Evolutionary conservation across 345 rosid species (phyloP), one percentile per base, ranked within the genome.

Genomic region (Euphorbia lathyris): DNA sequence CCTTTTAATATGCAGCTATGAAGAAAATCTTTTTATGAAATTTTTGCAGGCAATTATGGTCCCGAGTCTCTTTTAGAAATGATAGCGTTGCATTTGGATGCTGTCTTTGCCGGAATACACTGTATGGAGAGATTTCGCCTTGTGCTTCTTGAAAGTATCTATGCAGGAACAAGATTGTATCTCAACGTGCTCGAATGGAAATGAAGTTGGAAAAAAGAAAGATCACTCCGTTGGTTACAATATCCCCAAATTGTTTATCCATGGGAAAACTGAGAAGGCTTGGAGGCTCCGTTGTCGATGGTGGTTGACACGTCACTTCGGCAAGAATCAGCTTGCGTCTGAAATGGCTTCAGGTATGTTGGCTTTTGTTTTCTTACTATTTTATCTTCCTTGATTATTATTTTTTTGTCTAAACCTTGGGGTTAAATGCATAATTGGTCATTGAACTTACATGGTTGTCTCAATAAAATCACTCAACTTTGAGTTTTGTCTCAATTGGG

Each of bases 51-150:
- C 70, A 69, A 77, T 43, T 94, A 86, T 53, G 58, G 73, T 70
- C 63, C 76, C 38, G 87, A 77, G 70, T 82, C 89, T 7, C 76
- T 91, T 20, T 11, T 86, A 66, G 92, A 87, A 80, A 88, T 90
- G 95, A 86, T 88, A 78, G 92, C 93, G 62, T 75, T 88, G 84
- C 97, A 94, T 81, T 74, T 91, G 78, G 96, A 91, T 75, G 91
- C 88, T 69, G 76, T 81, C 22, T 78, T 57, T 72, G 86, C 83
- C n/a, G 0, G 84, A 77, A 11, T 65, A 68, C 17, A 58, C 72
- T 40, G 76, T 77, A 58, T 91, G 97, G 95, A 86, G 77, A 83
- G 96, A 88, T 78, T 81, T 94, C 38, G 95, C 95, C 20, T 63
- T 66, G 63, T 91, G 97, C 74, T 88, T 90, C 75, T 76, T 77